These are phyloP conservation scores for Wickerhamomyces sydowiorum DNA, from an alignment of 805 yeast genomes.

Conservation along the genomic window DNA sequence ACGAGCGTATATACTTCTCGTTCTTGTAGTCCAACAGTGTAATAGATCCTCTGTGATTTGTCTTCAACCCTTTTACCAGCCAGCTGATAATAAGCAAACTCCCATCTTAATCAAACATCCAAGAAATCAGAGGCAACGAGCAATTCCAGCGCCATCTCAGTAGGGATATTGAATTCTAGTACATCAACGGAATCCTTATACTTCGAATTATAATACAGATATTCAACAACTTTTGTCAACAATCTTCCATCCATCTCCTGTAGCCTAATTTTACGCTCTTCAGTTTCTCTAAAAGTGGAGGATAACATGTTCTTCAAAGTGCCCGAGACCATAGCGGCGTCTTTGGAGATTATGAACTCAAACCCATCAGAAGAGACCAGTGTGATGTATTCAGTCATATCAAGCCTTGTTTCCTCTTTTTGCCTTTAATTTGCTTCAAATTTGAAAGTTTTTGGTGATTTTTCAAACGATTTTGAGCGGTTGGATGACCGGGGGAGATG, in stretches of 20 bases:
- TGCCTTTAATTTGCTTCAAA: not conserved
- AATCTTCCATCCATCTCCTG: constrained; percentile 67
- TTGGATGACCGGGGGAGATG: too few relatives aligned
- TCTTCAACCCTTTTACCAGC: not conserved
- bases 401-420: not conserved
- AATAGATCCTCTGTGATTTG: too few relatives aligned
- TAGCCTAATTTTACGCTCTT: constrained; percentile 46
- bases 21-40: too few relatives aligned
- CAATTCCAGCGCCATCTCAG: constrained; percentile 88
- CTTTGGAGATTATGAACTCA: constrained; percentile 54
- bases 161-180: constrained; percentile 88
- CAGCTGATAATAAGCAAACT: not conserved
- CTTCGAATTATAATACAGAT: constrained; percentile 68
- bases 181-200: constrained; percentile 58
- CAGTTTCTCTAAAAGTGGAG: constrained; percentile 54
- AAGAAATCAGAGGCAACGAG: constrained; percentile 90
- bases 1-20: too few relatives aligned
- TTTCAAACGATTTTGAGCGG: too few relatives aligned
- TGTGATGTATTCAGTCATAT: constrained; percentile 40
- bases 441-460: not conserved
- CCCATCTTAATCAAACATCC: constrained; percentile 38
- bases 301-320: constrained; percentile 54
- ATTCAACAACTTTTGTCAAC: constrained; percentile 78
- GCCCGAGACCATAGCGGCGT: constrained; percentile 72
- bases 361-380: constrained; percentile 71